Base-by-base conservation (phyloP, 2,329 filamentous ascomycete genomes). In the Ciborinia camelliae region DNA sequence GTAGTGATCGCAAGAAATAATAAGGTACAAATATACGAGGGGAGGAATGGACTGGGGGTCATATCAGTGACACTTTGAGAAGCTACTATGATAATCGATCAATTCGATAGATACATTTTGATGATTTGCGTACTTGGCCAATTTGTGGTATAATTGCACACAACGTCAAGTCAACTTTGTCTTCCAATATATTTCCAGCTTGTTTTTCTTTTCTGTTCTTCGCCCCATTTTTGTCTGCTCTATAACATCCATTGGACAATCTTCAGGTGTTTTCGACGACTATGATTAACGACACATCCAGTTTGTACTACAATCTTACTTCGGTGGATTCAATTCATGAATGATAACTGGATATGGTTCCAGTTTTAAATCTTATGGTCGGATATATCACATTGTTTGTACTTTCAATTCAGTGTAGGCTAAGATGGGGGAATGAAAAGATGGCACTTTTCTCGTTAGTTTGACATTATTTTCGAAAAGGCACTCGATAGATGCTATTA, bases 1-100 rank as follows among this genome's bases (percentile, higher is more conserved):
- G 37, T 48, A 70, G 70, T 63, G 69, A 73, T 65, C 70, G 71
- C 54, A 72, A 73, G 66, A 71, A 59, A 64, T 64, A 64, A 59
- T 59, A 59, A 50, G 45, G 54, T 51, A 50, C 64, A 65, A 62
- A 62, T 58, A 39, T n/a, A 60, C 35, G 37, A 43, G 48, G 30
- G 30, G n/a, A 35, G n/a, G 54, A 35, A 59, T 26, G 45, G 18
- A 23, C 26, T 59, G 30, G 32, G 45, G 20, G 14, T 35, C 37
- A 53, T 32, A 45, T 62, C n/a, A 52, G 28, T 52, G 59, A 35
- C 53, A 50, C 53, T 51, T 64, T 47, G 39, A 23, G 62, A 64
- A 64, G 43, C 45, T 64, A 59, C 26, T 43, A 59, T 41, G 53
- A 59, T 39, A 37, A 64, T 51, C 53, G 62, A 59, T 64, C 50